A percentile compares a stretch with the other conserved stretches of the same genome.
Conservation (phyloP, 2,329 filamentous ascomycete genomes). For the Penicillium concentricum region DNA sequence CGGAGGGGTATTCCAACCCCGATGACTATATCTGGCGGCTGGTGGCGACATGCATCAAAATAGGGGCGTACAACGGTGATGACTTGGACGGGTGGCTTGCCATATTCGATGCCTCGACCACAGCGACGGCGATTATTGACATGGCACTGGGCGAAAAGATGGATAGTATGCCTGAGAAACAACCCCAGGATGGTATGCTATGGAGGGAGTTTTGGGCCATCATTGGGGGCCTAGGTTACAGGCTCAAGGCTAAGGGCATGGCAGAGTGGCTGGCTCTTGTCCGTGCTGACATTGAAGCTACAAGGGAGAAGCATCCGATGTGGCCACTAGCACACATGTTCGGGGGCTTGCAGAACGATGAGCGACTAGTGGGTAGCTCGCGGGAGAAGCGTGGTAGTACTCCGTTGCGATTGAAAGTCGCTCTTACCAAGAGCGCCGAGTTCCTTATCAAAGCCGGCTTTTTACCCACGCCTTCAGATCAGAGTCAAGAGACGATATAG, state of each 20-base stretch:
- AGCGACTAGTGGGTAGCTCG: constrained; percentile 3
- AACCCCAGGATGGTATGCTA: constrained; percentile 8
- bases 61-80: constrained; percentile 3
- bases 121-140: constrained; percentile 11
- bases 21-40: constrained; percentile 20
- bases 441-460: constrained; percentile 14
- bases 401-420: constrained; percentile 12
- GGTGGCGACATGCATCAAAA: constrained; percentile 9
- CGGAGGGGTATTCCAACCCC: constrained; percentile 14
- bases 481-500: background rate
- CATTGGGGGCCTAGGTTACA: constrained; percentile 5
- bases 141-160: background rate
- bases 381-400: background rate
- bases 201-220: constrained; percentile 17
- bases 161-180: background rate
- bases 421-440: constrained; percentile 12
- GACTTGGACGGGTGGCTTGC: constrained; percentile 12
- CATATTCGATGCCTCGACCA: constrained; percentile 1
- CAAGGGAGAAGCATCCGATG: background rate
- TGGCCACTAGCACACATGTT: constrained; percentile 4
- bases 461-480: background rate
- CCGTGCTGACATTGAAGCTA: background rate
- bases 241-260: constrained; percentile 9
- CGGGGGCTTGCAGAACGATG: background rate
- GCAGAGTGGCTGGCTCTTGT: background rate